phyloP scores from a whole-genome alignment of 1,139 yeast species.

The Hyphopichia khmerensis region DNA sequence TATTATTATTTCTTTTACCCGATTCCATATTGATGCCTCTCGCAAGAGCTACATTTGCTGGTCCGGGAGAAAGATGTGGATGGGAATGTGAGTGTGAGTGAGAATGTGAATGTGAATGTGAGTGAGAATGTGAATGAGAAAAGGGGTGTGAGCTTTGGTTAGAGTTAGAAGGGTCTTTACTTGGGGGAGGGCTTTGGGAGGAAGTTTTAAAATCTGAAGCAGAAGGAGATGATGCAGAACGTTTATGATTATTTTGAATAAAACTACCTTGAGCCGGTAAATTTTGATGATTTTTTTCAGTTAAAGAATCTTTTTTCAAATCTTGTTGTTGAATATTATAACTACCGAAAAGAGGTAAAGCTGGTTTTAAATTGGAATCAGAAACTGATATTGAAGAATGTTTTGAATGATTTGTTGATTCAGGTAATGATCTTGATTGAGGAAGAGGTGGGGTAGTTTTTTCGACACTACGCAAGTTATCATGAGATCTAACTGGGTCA shows the following conservation, averaged over 20 bases:
- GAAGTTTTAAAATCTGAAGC: neutral
- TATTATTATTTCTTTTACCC: constrained; percentile 38
- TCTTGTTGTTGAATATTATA: neutral
- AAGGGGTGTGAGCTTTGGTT: neutral
- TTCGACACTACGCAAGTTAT: neutral
- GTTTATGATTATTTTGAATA: constrained; percentile 13
- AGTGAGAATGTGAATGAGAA: constrained; percentile 1
- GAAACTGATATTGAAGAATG: constrained; percentile 5
- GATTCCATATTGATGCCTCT: constrained; percentile 39
- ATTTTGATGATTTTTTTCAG: constrained; percentile 9
- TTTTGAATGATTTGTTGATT: constrained; percentile 4
- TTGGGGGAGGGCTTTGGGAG: neutral
- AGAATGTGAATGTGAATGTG: constrained; percentile 11
- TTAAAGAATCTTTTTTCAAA: constrained; percentile 10
- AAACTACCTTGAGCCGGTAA: constrained; percentile 12
- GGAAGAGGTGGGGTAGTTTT: constrained; percentile 4
- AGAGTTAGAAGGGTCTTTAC: neutral
- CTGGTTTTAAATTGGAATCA: neutral
- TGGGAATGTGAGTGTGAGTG: constrained; percentile 3
- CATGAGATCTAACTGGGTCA: neutral
- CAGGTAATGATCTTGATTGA: constrained; percentile 6
- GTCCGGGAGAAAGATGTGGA: constrained; percentile 39
- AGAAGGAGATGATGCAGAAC: constrained; percentile 24
- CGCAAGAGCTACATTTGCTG: constrained; percentile 48
- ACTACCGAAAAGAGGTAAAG: neutral